A percentile compares a stretch with the other conserved stretches of the same genome.
Conservation (phyloP, 2,329 filamentous ascomycete species). For the Orbilia quercus region DNA sequence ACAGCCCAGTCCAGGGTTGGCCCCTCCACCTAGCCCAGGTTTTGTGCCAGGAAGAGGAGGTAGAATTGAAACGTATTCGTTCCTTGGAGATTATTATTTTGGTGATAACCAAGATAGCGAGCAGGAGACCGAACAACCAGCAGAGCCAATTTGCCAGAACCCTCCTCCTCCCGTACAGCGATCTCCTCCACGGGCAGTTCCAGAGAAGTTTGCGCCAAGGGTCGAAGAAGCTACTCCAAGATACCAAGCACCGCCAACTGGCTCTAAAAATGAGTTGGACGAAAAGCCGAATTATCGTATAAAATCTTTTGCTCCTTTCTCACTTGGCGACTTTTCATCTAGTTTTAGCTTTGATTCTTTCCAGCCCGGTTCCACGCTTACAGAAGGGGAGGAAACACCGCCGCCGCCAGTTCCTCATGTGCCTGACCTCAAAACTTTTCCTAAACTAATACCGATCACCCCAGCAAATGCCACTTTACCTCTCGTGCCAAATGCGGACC, state of each 20-base stretch:
- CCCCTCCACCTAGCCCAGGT: conserved; percentile 41
- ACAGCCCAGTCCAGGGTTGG: conserved; percentile 34
- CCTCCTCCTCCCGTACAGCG: conserved; percentile 1
- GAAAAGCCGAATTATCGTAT: conserved; percentile 37
- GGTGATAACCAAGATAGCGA: conserved; percentile 28
- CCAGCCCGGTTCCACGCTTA: conserved; percentile 2
- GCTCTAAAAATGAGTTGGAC: conserved; percentile 20
- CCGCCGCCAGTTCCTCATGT: conserved; percentile 28
- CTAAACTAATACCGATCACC: conserved; percentile 4
- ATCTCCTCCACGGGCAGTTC: conserved; percentile 13
- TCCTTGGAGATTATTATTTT: conserved; percentile 55
- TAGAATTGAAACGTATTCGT: conserved; percentile 48
- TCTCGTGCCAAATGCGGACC: too few relatives aligned
- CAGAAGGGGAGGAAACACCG: conserved; percentile 2
- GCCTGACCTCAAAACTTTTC: conserved; percentile 11
- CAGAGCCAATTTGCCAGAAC: neutral
- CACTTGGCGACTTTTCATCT: conserved; percentile 37
- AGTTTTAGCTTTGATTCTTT: conserved; percentile 24
- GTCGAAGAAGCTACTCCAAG: neutral
- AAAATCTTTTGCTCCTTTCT: conserved; percentile 46
- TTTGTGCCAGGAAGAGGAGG: conserved; percentile 39
- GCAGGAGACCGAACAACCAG: conserved; percentile 15
- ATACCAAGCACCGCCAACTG: neutral
- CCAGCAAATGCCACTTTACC: neutral
- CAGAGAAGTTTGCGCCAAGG: neutral